These are phyloP conservation scores for Acanthamoeba lenticulata DNA, from an alignment of 208 protist species.

Conservation along the genomic window DNA sequence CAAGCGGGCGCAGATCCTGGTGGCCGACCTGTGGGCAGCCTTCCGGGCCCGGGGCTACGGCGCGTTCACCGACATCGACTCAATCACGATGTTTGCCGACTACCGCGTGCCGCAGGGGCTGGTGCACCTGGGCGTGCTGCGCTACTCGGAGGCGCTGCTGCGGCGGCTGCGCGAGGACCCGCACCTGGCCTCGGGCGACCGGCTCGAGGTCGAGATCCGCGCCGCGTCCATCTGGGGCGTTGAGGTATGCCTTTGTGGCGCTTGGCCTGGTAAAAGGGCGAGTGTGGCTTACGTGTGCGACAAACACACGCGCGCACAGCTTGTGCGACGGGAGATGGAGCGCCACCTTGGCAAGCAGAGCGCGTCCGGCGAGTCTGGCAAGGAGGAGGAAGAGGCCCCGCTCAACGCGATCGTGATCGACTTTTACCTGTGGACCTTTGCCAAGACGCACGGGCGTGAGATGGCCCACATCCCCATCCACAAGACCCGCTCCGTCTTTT, in stretches of 20 bases:
- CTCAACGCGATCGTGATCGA: slow-evolving; percentile 77
- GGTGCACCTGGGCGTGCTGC: slow-evolving; percentile 73
- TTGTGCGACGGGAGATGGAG: slow-evolving; percentile 26
- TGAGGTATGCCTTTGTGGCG: slow-evolving; percentile 53
- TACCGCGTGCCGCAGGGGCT: slow-evolving; percentile 84
- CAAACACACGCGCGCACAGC: neutral
- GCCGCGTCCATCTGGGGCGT: slow-evolving; percentile 79
- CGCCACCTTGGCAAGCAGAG: no score
- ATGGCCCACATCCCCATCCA: slow-evolving; percentile 79
- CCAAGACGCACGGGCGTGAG: slow-evolving; percentile 62
- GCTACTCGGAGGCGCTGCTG: slow-evolving; percentile 77
- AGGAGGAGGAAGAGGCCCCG: neutral
- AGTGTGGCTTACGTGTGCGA: neutral
- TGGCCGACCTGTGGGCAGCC: slow-evolving; percentile 86
- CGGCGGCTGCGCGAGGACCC: slow-evolving; percentile 32
- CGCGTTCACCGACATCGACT: slow-evolving; percentile 83
- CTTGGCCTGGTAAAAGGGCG: neutral
- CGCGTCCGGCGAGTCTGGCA: neutral
- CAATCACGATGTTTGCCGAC: slow-evolving; percentile 90
- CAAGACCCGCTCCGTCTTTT: slow-evolving; percentile 71
- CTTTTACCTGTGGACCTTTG: slow-evolving; percentile 81
- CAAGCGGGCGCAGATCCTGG: slow-evolving; percentile 87
- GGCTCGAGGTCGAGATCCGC: slow-evolving; percentile 74
- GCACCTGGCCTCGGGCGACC: slow-evolving; percentile 29
- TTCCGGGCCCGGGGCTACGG: slow-evolving; percentile 78